Conservation (phyloP, 1,284 basidiomycete genomes). For the Papiliotrema nemorosa region DNA sequence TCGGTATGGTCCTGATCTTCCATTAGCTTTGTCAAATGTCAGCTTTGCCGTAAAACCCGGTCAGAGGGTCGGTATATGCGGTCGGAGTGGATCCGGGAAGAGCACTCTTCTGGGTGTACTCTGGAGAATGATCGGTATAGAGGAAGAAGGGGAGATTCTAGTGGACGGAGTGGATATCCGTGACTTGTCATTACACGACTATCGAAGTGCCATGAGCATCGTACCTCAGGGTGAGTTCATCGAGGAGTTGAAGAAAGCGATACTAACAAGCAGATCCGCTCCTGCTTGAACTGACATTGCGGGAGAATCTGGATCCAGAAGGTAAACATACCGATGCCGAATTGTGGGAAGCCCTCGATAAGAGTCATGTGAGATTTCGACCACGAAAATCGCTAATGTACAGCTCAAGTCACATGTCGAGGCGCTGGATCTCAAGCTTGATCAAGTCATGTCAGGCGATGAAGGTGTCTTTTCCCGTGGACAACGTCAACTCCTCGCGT, state of each 20-base stretch:
- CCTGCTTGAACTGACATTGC: constrained; percentile 20
- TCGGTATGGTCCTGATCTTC: constrained; percentile 46
- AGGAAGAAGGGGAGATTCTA: constrained; percentile 50
- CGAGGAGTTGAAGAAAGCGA: neutral
- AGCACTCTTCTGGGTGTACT: constrained; percentile 55
- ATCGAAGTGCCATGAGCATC: constrained; percentile 53
- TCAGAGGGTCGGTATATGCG: constrained; percentile 52
- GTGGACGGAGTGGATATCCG: constrained; percentile 62
- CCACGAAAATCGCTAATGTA: neutral
- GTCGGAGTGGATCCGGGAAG: constrained; percentile 47
- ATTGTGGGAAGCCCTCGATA: constrained; percentile 52
- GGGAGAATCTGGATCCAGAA: constrained; percentile 52
- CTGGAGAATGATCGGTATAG: constrained; percentile 63
- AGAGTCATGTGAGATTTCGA: constrained; percentile 10
- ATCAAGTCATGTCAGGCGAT: constrained; percentile 50
- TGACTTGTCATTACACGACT: constrained; percentile 9
- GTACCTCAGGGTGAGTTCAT: constrained; percentile 50
- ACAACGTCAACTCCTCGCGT: constrained; percentile 53
- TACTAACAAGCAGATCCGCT: constrained; percentile 12
- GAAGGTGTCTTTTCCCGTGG: constrained; percentile 51
- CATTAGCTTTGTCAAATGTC: constrained; percentile 49
- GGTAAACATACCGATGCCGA: constrained; percentile 56
- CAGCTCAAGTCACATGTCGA: constrained; percentile 18
- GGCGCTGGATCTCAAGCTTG: constrained; percentile 24
- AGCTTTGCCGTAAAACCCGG: constrained; percentile 47